phyloP scores from a whole-genome alignment of 2,329 filamentous ascomycete species.

The Xylaria sp. region DNA sequence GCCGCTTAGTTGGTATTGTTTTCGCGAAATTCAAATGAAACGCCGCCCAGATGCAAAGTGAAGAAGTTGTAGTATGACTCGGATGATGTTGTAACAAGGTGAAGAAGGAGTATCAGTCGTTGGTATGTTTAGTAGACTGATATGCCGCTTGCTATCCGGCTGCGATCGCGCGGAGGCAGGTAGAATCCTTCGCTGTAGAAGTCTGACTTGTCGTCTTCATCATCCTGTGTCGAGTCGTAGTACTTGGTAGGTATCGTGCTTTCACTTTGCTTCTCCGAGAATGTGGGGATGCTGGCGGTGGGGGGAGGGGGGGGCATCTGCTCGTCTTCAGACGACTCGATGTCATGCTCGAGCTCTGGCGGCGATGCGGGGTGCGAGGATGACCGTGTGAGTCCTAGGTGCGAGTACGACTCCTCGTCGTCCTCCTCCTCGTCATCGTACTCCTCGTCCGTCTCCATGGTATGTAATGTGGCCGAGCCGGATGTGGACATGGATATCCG shows the following conservation, averaged over 20 bases:
- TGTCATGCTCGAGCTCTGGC: conserved; percentile 66
- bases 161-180: conserved; percentile 46
- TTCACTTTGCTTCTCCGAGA: conserved; percentile 53
- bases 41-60: conserved; percentile 35
- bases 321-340: conserved; percentile 67
- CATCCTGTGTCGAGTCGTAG: conserved; percentile 35
- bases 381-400: conserved; percentile 63
- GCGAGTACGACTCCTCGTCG: conserved; percentile 53
- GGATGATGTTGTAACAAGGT: conserved; percentile 13
- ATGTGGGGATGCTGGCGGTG: conserved; percentile 50
- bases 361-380: conserved; percentile 60
- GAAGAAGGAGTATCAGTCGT: conserved; percentile 9
- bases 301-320: conserved; percentile 67
- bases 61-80: conserved; percentile 22
- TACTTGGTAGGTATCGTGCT: conserved; percentile 33
- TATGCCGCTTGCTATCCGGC: conserved; percentile 50
- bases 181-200: conserved; percentile 52
- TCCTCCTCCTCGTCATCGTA: conserved; percentile 35
- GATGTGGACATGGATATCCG: conserved; percentile 35
- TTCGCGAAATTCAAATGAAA: conserved; percentile 26
- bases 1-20: conserved; percentile 32
- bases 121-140: conserved; percentile 46
- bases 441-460: conserved; percentile 36
- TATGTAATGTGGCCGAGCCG: conserved; percentile 33
- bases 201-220: conserved; percentile 34